Base-by-base conservation (phyloP, 2,329 filamentous ascomycete genomes). In the Nothopassalora personata region DNA sequence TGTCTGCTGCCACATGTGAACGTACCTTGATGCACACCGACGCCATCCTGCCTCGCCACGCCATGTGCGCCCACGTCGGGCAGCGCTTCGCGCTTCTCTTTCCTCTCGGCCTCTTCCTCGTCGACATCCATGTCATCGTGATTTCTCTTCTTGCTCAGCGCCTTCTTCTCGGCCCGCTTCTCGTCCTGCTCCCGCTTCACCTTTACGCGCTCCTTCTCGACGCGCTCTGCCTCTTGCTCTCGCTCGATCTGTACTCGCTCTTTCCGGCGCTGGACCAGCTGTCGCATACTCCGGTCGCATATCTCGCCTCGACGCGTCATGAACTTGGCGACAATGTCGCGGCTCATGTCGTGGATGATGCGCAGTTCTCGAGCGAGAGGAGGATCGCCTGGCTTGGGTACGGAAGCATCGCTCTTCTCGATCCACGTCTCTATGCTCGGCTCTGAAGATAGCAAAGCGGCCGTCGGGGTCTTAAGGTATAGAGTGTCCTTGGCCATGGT, bases 261-360 rank as follows among this genome's bases (percentile, higher is more conserved):
- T 72, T 90, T 89, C 54, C 86, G 80, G 70, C 82, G 81, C 67
- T 81, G 80, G 6, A 86, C 83, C 57, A 91, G 77, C 65, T 89
- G 80, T 57, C 89, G 79, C 84, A 93, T 89, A 36, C 86, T 86
- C 36, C 84, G 81, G 68, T 92, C 88, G 72, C 87, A 91, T 63
- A 84, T 83, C 23, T 81, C 80, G 46, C 83, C 85, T 53, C 89
- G 82, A 52, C 72, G 73, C 60, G 72, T 73, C 60, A 79, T 72
- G 63, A 74, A 73, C 56, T 71, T 72, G 39, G 78, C 69, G 8
- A 79, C 71, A 19, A 70, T 72, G 64, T 82, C 81, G 67, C 90
- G 86, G 67, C 90, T 85, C 56, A 84, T 81, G 60, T 85, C 84
- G 63, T 84, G 80, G 60, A 92, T 79, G 64, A 78, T 81, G 68